Conservation (phyloP, 139 green algal genomes). For the Chlorella sp. region DNA sequence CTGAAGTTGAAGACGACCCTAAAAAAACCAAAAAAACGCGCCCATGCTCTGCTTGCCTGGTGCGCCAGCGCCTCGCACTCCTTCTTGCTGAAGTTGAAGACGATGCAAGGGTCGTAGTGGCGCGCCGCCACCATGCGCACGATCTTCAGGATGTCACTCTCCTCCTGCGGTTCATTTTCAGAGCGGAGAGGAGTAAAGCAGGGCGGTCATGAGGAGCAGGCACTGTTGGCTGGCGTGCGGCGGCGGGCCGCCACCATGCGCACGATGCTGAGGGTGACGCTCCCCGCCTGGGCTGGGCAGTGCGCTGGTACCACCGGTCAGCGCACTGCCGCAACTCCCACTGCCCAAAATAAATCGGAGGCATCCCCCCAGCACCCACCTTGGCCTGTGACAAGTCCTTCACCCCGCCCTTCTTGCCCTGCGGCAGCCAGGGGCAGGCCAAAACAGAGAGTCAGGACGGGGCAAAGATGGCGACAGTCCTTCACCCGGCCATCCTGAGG, state of each 20-base stretch:
- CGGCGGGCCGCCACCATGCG: conserved; percentile 85
- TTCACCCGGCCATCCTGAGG: no score
- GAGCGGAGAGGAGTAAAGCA: no score
- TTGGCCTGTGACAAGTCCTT: neutral
- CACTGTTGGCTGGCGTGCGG: no score
- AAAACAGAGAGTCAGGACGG: no score
- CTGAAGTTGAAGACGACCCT: no score
- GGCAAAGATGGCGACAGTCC: no score
- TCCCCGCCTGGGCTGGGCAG: conserved; percentile 53
- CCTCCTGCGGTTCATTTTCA: conserved; percentile 28
- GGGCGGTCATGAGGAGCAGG: no score
- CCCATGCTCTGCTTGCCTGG: neutral
- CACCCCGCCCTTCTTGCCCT: conserved; percentile 25
- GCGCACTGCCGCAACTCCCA: no score
- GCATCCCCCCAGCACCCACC: no score
- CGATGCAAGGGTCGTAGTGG: conserved; percentile 87
- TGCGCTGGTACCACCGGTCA: no score
- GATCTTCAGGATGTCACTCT: conserved; percentile 91
- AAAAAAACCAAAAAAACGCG: neutral
- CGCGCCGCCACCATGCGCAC: conserved; percentile 88
- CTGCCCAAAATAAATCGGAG: no score
- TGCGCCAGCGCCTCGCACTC: conserved; percentile 71
- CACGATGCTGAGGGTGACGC: conserved; percentile 92
- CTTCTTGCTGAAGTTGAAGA: conserved; percentile 85
- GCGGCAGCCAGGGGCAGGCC: neutral